A percentile compares a stretch with the other conserved stretches of the same genome.
phyloP scores from a whole-genome alignment of 331 rosid species.

The Phaseolus coccineus region DNA sequence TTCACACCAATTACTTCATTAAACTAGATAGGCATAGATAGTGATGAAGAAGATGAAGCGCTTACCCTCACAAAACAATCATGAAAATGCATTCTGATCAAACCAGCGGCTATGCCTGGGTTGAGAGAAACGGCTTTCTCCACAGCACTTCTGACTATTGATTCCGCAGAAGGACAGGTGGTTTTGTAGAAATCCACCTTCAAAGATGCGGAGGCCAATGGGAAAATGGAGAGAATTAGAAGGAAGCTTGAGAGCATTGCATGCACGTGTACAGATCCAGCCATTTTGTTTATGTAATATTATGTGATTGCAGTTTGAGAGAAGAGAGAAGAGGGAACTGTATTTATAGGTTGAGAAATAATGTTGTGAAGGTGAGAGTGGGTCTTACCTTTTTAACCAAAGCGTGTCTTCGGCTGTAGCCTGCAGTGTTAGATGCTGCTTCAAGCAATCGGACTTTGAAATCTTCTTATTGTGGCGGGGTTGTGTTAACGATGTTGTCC shows the following conservation, averaged over 20 bases:
- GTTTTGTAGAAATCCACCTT: slow-evolving; percentile 49
- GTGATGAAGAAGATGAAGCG: neutral
- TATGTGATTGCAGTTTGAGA: neutral
- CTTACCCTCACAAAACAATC: slow-evolving; percentile 73
- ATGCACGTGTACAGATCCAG: neutral
- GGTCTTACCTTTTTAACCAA: slow-evolving; percentile 43
- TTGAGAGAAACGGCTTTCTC: slow-evolving; percentile 54
- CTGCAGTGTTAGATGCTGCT: neutral
- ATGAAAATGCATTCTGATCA: slow-evolving; percentile 76
- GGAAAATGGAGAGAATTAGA: slow-evolving; percentile 42
- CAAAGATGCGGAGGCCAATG: slow-evolving; percentile 45
- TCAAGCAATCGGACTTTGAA: slow-evolving; percentile 45
- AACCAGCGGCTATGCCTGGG: slow-evolving; percentile 62
- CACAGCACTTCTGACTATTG: slow-evolving; percentile 58
- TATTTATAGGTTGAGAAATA: slow-evolving; percentile 38
- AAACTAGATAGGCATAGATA: neutral
- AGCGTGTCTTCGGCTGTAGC: slow-evolving; percentile 43
- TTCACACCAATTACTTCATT: neutral
- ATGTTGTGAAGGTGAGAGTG: slow-evolving; percentile 33
- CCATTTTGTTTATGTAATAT: neutral
- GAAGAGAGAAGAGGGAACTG: neutral
- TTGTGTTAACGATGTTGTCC: neutral
- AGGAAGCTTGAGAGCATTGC: slow-evolving; percentile 24
- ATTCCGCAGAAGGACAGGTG: slow-evolving; percentile 56
- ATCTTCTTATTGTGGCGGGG: neutral